phyloP scores from a whole-genome alignment of 257 asterid species.

The Fraxinus anomala region DNA sequence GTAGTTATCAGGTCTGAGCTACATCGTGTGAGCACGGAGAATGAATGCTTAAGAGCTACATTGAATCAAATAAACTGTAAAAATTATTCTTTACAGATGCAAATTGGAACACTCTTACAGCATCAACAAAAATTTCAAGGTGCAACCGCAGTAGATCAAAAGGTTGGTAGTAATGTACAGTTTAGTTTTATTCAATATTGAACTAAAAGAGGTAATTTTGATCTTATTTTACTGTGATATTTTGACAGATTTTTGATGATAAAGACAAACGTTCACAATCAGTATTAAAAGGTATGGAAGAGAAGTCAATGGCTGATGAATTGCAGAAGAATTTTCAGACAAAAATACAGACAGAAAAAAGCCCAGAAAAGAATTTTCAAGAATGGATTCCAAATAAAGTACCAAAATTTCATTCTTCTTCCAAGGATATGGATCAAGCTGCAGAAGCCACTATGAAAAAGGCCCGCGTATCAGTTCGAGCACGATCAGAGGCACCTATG shows the following conservation, averaged over 20 bases:
- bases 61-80: conserved; percentile 37
- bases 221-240: background rate
- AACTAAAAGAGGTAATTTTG: background rate
- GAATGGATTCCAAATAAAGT: conserved; percentile 30
- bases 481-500: conserved; percentile 41
- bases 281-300: conserved; percentile 14
- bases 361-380: conserved; percentile 15
- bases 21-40: conserved; percentile 43
- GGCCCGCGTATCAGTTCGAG: conserved; percentile 54
- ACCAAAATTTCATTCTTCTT: conserved; percentile 21
- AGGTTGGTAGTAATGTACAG: conserved; percentile 26
- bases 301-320: conserved; percentile 7
- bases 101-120: conserved; percentile 29
- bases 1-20: conserved; percentile 37
- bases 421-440: conserved; percentile 20
- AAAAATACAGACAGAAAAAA: conserved; percentile 16
- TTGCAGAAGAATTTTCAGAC: background rate
- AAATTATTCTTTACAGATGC: conserved; percentile 38
- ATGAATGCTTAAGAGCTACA: conserved; percentile 34
- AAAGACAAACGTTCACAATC: conserved; percentile 7
- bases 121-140: conserved; percentile 27
- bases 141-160: conserved; percentile 20
- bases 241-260: conserved; percentile 19
- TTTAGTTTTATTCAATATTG: no score
- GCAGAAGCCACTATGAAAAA: conserved; percentile 42